These are phyloP conservation scores for Aspergillus novofumigatus DNA, from an alignment of 2,329 filamentous ascomycete genomes.

Conservation along the genomic window DNA sequence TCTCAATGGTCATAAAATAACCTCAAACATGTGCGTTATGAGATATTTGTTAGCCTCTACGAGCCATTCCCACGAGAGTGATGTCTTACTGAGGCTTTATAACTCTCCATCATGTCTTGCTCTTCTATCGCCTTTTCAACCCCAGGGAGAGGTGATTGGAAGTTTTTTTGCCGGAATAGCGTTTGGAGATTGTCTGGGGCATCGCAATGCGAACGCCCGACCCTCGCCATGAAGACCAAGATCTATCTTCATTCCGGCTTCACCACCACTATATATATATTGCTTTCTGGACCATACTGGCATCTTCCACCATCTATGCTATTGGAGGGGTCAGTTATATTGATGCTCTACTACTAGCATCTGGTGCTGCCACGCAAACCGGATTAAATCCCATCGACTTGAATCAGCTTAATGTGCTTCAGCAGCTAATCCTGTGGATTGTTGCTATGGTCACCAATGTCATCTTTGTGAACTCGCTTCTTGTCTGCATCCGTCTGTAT, in stretches of 20 bases:
- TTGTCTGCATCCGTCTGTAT: conserved; percentile 85
- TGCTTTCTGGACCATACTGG: conserved; percentile 64
- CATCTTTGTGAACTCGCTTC: conserved; percentile 73
- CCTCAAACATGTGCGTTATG: not conserved
- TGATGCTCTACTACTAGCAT: conserved; percentile 79
- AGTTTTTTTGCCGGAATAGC: not conserved
- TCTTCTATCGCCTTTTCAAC: not conserved
- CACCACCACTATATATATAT: conserved; percentile 64
- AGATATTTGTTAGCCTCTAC: conserved; percentile 5
- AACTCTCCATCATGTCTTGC: not conserved
- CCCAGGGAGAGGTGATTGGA: not conserved
- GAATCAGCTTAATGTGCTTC: conserved; percentile 62
- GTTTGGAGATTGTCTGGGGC: not conserved
- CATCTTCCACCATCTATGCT: conserved; percentile 69
- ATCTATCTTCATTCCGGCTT: conserved; percentile 11
- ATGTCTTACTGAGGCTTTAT: not conserved
- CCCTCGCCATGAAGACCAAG: conserved; percentile 1
- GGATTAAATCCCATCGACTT: conserved; percentile 73
- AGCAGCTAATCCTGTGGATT: conserved; percentile 67
- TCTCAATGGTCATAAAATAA: not conserved
- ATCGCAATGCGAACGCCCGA: not conserved
- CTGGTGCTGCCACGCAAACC: conserved; percentile 80
- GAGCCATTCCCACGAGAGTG: not conserved
- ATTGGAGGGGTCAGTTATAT: conserved; percentile 64
- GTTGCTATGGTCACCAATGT: conserved; percentile 72